phyloP scores from a whole-genome alignment of 306 rosid genomes.

The Cicer bijugum region DNA sequence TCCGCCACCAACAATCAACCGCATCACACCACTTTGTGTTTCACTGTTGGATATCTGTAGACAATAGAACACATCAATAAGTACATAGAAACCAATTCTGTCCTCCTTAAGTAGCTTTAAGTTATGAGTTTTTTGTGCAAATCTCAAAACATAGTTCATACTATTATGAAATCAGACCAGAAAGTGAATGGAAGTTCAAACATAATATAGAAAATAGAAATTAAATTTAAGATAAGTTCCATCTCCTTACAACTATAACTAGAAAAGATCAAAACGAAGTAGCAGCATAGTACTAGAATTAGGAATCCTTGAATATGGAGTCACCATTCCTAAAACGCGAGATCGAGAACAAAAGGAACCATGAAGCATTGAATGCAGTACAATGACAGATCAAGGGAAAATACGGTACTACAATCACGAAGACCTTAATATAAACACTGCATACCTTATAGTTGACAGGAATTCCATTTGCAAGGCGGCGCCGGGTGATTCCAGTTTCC shows the following conservation, averaged over 20 bases:
- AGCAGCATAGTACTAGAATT: neutral
- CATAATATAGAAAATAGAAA: neutral
- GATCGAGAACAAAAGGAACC: slow-evolving; percentile 20
- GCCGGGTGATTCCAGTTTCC: slow-evolving; percentile 86
- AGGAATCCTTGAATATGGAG: slow-evolving; percentile 11
- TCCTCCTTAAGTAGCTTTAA: slow-evolving; percentile 7
- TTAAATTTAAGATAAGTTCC: slow-evolving; percentile 3
- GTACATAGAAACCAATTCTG: slow-evolving; percentile 7
- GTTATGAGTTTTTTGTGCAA: slow-evolving; percentile 2
- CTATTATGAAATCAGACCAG: slow-evolving; percentile 30
- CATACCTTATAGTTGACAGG: slow-evolving; percentile 90
- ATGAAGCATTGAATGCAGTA: slow-evolving; percentile 21
- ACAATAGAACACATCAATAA: slow-evolving; percentile 31
- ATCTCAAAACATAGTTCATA: slow-evolving; percentile 29
- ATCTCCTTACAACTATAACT: slow-evolving; percentile 2
- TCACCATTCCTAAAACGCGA: neutral
- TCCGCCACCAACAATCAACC: slow-evolving; percentile 97
- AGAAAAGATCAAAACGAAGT: slow-evolving; percentile 35
- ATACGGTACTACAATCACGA: slow-evolving; percentile 23
- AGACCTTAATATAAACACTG: slow-evolving; percentile 36
- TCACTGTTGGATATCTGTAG: slow-evolving; percentile 87
- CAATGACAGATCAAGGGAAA: slow-evolving; percentile 36
- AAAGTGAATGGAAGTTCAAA: slow-evolving; percentile 18
- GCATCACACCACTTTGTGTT: slow-evolving; percentile 94
- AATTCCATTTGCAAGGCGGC: slow-evolving; percentile 89